Conservation (phyloP, 2,329 filamentous ascomycete genomes). For the Nannizziopsis barbatae region DNA sequence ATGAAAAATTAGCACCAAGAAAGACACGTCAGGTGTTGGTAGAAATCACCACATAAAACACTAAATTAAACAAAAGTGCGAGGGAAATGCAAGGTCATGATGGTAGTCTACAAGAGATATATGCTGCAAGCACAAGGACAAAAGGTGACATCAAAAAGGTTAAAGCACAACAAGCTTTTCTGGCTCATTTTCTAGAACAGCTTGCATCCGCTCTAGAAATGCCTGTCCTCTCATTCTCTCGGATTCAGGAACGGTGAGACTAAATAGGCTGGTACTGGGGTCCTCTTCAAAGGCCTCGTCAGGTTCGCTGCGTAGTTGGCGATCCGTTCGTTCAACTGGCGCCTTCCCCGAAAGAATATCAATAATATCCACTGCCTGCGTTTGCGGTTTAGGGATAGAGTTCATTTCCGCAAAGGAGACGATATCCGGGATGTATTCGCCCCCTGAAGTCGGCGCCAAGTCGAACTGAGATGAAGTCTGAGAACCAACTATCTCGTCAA, state of each 20-base stretch:
- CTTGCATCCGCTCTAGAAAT: conserved; percentile 80
- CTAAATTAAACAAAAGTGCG: no score
- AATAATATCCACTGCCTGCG: conserved; percentile 62
- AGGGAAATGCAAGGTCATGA: no score
- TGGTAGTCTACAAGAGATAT: no score
- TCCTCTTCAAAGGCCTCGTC: conserved; percentile 29
- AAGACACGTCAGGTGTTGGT: no score
- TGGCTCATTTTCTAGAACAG: conserved; percentile 68
- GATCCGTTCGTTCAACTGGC: conserved; percentile 17
- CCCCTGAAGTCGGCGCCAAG: conserved; percentile 38
- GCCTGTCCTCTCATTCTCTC: conserved; percentile 72
- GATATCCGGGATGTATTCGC: conserved; percentile 62
- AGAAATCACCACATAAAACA: no score
- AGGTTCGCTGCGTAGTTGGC: conserved; percentile 20
- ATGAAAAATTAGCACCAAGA: no score
- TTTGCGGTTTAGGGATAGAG: conserved; percentile 21
- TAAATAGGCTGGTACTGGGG: conserved; percentile 58
- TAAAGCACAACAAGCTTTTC: conserved; percentile 52
- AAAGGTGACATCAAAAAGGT: background rate
- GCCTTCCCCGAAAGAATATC: conserved; percentile 58
- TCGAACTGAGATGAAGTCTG: conserved; percentile 29
- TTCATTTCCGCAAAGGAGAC: conserved; percentile 37
- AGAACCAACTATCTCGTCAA: conserved; percentile 71
- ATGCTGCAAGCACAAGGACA: background rate
- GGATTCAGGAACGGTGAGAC: conserved; percentile 61